Base-by-base conservation (phyloP, 192 early-diverging fungal species). In the Backusella sp. region DNA sequence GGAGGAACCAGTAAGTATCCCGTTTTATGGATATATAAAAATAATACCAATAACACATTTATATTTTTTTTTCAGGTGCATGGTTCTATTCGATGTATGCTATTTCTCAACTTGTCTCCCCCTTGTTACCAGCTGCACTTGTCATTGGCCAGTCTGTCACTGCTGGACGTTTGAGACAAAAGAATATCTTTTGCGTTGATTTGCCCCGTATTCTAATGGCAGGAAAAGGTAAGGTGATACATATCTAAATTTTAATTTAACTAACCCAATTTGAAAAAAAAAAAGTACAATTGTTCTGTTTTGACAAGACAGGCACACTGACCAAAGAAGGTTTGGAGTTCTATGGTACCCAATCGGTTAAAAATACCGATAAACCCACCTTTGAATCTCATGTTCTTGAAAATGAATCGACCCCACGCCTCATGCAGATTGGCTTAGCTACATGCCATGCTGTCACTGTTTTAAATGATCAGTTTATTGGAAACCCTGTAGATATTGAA, bases 251-350 rank as follows among this genome's bases (percentile, higher is more conserved):
- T 67, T 67, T 35, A 67, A 17, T 67, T 35, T 67, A 35, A 62
- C 56, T 62, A 62, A 62, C 26, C 21, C 56, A 62, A 62, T 28
- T 62, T 62, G 56, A 62, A 62, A 62, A 28, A 23, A 59, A 59
- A 59, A 44, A 93, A 83, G 86, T 88, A 21, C 88, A 90, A 77
- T 82, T 92, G 41, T 91, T 91, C 76, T 89, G 88, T 78, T 92
- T 92, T 73, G 91, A 91, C 74, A 91, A 92, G 79, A 90, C 90
- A 42, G 91, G 91, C 35, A 92, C 91, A n/a, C 77, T 92, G 37
- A 92, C 90, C 8, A 89, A 88, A 73, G 91, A 92, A 77, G 91
- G 91, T n/a, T 83, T 92, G 23, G 86, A 91, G 68, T 92, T 91
- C 74, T 80, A 76, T 75, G 85, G 85, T 62, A 78, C 67, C 21